A percentile compares a stretch with the other conserved stretches of the same genome.
Evolutionary conservation across 2,329 filamentous ascomycete species (phyloP).

Genomic region (Colletotrichum lini): DNA sequence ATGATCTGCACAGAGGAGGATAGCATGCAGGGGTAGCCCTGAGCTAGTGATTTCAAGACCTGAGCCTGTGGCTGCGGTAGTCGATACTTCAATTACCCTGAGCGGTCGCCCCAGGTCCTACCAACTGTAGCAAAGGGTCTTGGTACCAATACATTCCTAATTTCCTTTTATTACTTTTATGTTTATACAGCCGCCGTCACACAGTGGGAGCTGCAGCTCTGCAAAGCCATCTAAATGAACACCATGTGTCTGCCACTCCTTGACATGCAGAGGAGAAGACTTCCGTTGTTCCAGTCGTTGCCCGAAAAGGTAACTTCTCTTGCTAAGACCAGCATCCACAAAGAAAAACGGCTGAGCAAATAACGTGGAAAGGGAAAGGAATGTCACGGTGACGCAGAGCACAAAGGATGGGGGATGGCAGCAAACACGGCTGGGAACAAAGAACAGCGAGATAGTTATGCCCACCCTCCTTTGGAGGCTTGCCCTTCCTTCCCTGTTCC

Average conservation of each 20-base stretch:
- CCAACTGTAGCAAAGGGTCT: fast-evolving
- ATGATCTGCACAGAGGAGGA: conserved; percentile 36
- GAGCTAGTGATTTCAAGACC: conserved; percentile 21
- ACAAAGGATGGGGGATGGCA: conserved; percentile 22
- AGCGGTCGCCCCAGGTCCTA: no score
- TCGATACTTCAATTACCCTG: conserved; percentile 5
- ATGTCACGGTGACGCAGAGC: conserved; percentile 25
- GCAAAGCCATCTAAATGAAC: conserved; percentile 4
- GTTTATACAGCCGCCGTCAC: neutral
- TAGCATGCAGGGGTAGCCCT: conserved; percentile 30
- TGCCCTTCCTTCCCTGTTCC: conserved; percentile 6
- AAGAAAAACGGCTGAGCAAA: conserved; percentile 21
- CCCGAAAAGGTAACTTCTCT: conserved; percentile 6
- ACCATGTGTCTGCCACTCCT: conserved; percentile 3
- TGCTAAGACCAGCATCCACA: conserved; percentile 1
- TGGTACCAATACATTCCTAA: conserved; percentile 1
- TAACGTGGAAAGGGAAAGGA: conserved; percentile 10
- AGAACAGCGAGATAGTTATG: conserved; percentile 5
- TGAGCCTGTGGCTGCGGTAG: conserved; percentile 23
- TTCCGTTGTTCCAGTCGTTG: neutral
- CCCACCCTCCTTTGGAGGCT: conserved; percentile 2
- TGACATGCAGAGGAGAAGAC: conserved; percentile 3
- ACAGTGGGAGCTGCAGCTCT: conserved; percentile 2
- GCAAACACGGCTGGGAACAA: conserved; percentile 30
- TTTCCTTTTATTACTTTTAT: no score